These are phyloP conservation scores for Wickerhamomyces mucosus DNA, from an alignment of 805 yeast species.

Conservation along the genomic window DNA sequence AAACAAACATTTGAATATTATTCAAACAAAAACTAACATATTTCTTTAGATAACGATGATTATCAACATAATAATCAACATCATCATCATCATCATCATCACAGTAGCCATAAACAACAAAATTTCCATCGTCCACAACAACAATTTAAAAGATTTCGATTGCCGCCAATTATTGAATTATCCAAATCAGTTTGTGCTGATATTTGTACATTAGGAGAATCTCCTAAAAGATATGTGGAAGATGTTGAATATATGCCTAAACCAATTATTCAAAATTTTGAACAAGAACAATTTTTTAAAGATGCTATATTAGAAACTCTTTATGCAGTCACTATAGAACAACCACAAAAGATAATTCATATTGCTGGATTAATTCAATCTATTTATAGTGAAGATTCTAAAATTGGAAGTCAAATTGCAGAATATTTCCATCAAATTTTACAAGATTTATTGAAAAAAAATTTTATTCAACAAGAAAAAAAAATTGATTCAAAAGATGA, in stretches of 20 bases:
- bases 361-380: slow-evolving; percentile 58
- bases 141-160: slow-evolving; percentile 14
- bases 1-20: too few relatives aligned
- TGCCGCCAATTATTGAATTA: slow-evolving; percentile 37
- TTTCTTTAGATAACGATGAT: slow-evolving; percentile 14
- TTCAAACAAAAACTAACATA: too few relatives aligned
- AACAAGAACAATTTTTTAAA: slow-evolving; percentile 50
- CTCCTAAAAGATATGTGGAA: slow-evolving; percentile 37
- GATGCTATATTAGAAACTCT: slow-evolving; percentile 52
- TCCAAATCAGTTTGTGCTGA: slow-evolving; percentile 40
- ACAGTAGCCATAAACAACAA: background rate
- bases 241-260: slow-evolving; percentile 58
- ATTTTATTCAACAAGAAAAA: slow-evolving; percentile 11
- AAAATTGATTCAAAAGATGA: slow-evolving; percentile 3
- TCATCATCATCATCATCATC: background rate
- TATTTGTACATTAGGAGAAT: slow-evolving; percentile 53
- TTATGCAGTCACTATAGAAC: slow-evolving; percentile 67
- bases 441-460: slow-evolving; percentile 41
- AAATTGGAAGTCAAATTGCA: slow-evolving; percentile 59
- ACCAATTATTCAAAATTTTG: slow-evolving; percentile 58
- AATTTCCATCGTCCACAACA: background rate
- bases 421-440: slow-evolving; percentile 60
- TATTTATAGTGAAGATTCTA: slow-evolving; percentile 52
- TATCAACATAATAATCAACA: slow-evolving; percentile 13
- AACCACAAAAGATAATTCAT: slow-evolving; percentile 82